Evolutionary conservation across 805 yeast species (phyloP), one percentile per base, ranked within the genome.

Genomic region (Yarrowia sp.): DNA sequence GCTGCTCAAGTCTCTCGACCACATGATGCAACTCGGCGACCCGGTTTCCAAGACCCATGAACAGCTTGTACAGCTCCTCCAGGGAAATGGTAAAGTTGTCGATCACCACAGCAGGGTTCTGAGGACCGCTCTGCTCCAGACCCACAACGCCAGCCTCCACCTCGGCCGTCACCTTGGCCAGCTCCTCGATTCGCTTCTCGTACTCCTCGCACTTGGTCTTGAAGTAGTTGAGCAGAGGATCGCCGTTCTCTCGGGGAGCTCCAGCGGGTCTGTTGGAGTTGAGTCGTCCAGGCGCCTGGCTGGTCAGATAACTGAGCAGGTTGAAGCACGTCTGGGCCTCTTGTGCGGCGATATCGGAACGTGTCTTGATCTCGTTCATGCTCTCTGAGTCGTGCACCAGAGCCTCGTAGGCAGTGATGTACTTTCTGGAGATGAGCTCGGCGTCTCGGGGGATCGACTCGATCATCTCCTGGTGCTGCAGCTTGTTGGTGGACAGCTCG

Each of bases 21-120:
- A 79, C 78, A 66, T 84, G 86, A 75, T 89, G 93, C 43, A 88
- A 78, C 73, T 87, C 91, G 4, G 93, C 92, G 73, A 89, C 86
- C 20, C 84, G 81, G 73, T 88, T 90, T 67, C 91, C 87, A 64
- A 89, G 80, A 74, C 88, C 90, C 86, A 89, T 87, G 74, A 88
- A 89, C 68, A 89, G 81, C 60, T 79, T 79, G 74, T 88, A 87
- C 77, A 89, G 92, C 70, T 84, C 86, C 71, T 83, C 85, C 64
- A 79, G 68, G 9, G 79, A 71, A 14, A 71, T 60, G 20, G 64
- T 50, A 33, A 81, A 76, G 70, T 73, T 79, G 55, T 47, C 69
- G 44, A 63, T 58, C 43, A 65, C 60, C 19, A 47, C 42, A 10
- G 61, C 67, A 43, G 70, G 66, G 30, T 70, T 70, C 15, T 71